phyloP scores from a whole-genome alignment of 2,329 filamentous ascomycete genomes.

The Hypomyces rosellus region DNA sequence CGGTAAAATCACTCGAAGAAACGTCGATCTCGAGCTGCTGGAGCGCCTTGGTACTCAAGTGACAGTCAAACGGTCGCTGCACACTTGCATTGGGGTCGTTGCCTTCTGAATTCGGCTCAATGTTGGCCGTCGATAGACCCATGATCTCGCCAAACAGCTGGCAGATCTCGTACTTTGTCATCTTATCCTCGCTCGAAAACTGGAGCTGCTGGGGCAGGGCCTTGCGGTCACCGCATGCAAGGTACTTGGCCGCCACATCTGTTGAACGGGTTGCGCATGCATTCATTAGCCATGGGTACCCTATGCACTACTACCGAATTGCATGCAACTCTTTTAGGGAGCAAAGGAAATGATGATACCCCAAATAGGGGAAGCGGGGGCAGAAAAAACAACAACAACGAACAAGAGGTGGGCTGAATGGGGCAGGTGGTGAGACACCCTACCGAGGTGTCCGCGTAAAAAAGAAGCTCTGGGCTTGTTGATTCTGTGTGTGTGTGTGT shows the following conservation, averaged over 20 bases:
- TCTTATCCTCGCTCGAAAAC: conserved; percentile 78
- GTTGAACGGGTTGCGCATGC: neutral
- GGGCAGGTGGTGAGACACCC: too few species aligned
- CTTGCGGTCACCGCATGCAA: conserved; percentile 41
- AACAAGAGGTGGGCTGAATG: too few species aligned
- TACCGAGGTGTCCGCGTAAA: too few species aligned
- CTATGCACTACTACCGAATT: too few species aligned
- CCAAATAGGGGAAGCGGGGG: neutral
- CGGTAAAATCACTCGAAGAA: conserved; percentile 65
- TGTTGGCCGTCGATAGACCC: conserved; percentile 61
- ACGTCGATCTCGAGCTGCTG: conserved; percentile 70
- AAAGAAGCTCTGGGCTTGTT: neutral
- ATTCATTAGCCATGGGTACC: neutral
- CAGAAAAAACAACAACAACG: neutral
- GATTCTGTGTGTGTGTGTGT: too few species aligned
- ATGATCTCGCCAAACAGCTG: conserved; percentile 71
- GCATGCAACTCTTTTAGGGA: too few species aligned
- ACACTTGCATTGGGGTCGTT: conserved; percentile 66
- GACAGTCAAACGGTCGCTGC: conserved; percentile 80
- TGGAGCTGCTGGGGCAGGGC: conserved; percentile 67
- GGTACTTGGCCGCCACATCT: conserved; percentile 69
- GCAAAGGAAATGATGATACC: neutral
- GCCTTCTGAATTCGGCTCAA: conserved; percentile 64
- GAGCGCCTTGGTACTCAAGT: conserved; percentile 70
- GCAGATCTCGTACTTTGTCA: conserved; percentile 89